A percentile compares a stretch with the other conserved stretches of the same genome.
These are phyloP conservation scores for Boletales sp. DNA, from an alignment of 768 basidiomycete genomes.

Conservation along the genomic window DNA sequence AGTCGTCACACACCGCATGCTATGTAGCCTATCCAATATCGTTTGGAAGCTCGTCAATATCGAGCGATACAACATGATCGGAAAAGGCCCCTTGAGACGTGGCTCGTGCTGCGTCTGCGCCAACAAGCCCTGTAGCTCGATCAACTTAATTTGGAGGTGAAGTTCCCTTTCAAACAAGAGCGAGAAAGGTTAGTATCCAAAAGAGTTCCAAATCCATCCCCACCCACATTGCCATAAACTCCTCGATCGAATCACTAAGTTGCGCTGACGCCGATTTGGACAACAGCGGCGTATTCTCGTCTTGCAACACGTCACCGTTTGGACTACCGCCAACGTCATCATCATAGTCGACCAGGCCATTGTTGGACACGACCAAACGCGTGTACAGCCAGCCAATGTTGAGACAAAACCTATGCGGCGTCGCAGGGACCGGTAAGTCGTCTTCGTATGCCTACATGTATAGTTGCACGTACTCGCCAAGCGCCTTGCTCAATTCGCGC, in stretches of 20 bases:
- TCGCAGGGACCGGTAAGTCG: not conserved
- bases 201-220: not conserved
- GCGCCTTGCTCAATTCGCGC: conserved; percentile 74
- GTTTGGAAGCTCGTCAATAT: conserved; percentile 80
- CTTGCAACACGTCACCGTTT: conserved; percentile 5
- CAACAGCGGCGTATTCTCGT: conserved; percentile 30
- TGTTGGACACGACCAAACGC: conserved; percentile 84
- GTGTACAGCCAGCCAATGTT: conserved; percentile 96
- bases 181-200: too few species aligned
- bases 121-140: conserved; percentile 80
- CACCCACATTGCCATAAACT: conserved; percentile 90
- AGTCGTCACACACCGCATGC: conserved; percentile 96
- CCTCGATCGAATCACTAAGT: conserved; percentile 63
- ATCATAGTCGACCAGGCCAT: conserved; percentile 53
- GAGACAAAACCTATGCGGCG: conserved; percentile 68
- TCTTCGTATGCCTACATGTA: not conserved
- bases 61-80: conserved; percentile 77
- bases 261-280: conserved; percentile 38
- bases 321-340: conserved; percentile 17
- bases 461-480: conserved; percentile 70
- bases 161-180: conserved; percentile 65
- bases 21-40: conserved; percentile 86
- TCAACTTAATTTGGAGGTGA: conserved; percentile 87
- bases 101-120: conserved; percentile 91
- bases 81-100: conserved; percentile 93